Evolutionary conservation across 2,329 filamentous ascomycete genomes (phyloP), one percentile per base, ranked within the genome.

Genomic region (Raffaelea albimanens): DNA sequence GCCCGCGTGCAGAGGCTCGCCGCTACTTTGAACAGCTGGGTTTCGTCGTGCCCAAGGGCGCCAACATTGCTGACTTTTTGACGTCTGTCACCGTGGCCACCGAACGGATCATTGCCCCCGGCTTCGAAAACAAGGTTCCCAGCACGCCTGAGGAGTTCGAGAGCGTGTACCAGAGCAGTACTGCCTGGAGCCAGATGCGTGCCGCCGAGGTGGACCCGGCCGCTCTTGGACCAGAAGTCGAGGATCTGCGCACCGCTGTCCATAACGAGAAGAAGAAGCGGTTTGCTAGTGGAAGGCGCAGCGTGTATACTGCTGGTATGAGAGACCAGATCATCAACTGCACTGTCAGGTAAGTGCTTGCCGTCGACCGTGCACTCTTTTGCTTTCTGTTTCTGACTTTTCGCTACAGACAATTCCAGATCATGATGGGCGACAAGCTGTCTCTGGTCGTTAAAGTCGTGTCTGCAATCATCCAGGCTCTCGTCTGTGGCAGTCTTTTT

Each of bases 401-500:
- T 14, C 7, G 11, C 14, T 2, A n/a, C 16, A 47, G 46, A 7
- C 85, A 93, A 62, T 82, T 87, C 50, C 89, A 85, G 83, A 74
- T 94, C 25, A 76, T 89, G 23, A 76, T 78, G 59, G 86, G 86
- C 36, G 85, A 94, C 63, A 82, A 75, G 50, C 81, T 81, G 1
- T 84, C 84, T 0, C 70, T 93, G 1, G 84, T 79, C 62, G 90
- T 85, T 40, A 93, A 91, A 57, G 73, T 85, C 50, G 85, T 89
- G 63, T 87, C 89, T 59, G 85, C 89, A 56, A 66, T 90, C 49
- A 75, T 82, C 50, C 86, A 87, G 60, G 70, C 63, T 4, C 71
- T 94, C 10, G 86, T 94, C 52, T 82, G 90, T 46, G 83, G 85
- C 2, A 87, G 83, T 2, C 70, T 93, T 18, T 93, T 93, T 65